phyloP scores from a whole-genome alignment of 2,329 filamentous ascomycete genomes.

The Botrytis medusae region DNA sequence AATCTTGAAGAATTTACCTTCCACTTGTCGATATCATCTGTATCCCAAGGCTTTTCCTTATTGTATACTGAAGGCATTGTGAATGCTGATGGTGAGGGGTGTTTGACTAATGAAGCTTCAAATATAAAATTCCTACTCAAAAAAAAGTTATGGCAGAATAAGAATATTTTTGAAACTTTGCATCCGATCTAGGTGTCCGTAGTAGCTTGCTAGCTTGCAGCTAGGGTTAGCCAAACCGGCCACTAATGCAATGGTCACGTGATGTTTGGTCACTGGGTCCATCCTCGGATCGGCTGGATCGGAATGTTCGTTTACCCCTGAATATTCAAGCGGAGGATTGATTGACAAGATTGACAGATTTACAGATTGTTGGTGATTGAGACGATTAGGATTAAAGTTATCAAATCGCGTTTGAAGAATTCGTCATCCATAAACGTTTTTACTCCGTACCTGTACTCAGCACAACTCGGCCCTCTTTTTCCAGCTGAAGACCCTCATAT shows the following conservation, averaged over 20 bases:
- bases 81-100: constrained; percentile 27
- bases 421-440: constrained; percentile 18
- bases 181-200: constrained; percentile 13
- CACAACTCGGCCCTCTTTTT: constrained; percentile 9
- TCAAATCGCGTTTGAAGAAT: constrained; percentile 17
- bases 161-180: constrained; percentile 19
- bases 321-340: constrained; percentile 15
- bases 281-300: not conserved
- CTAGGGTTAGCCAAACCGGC: not conserved
- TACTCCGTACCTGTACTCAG: not conserved
- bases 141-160: constrained; percentile 24
- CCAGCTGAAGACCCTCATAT: constrained; percentile 14
- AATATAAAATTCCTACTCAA: constrained; percentile 15
- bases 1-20: constrained; percentile 53
- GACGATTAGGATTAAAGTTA: constrained; percentile 18
- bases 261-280: rapidly evolving
- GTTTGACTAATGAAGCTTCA: constrained; percentile 16
- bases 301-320: constrained; percentile 14
- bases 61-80: constrained; percentile 86
- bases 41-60: constrained; percentile 91
- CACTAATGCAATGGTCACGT: rapidly evolving
- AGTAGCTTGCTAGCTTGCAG: not conserved
- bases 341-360: constrained; percentile 5
- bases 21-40: constrained; percentile 97
- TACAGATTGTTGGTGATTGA: not conserved